Conservation (phyloP, 345 rosid genomes). For the Acer negundo region DNA sequence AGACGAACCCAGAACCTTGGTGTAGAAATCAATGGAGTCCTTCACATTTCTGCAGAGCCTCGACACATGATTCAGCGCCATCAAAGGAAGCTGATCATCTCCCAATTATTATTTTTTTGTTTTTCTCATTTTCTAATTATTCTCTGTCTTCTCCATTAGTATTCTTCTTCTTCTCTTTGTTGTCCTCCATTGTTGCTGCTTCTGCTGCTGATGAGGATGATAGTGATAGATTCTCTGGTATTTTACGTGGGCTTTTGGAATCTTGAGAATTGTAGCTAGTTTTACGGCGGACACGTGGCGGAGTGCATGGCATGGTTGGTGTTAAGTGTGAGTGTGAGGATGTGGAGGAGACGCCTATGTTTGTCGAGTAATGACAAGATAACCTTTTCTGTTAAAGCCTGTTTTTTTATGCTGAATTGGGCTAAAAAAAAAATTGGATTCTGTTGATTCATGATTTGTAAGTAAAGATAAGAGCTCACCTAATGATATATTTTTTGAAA, state of each 20-base stretch:
- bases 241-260: not conserved
- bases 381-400: not conserved
- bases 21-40: conserved; percentile 57
- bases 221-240: not conserved
- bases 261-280: too few species aligned
- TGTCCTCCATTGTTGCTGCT: not conserved
- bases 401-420: not conserved
- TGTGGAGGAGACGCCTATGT: not conserved
- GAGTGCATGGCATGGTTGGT: conserved; percentile 9
- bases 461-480: too few species aligned
- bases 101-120: not conserved
- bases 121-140: conserved; percentile 6
- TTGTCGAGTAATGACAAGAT: not conserved
- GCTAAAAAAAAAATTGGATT: too few species aligned
- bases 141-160: not conserved
- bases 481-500: too few species aligned
- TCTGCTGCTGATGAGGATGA: not conserved
- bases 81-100: conserved; percentile 30
- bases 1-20: conserved; percentile 58
- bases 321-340: not conserved
- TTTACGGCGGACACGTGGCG: not conserved
- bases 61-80: conserved; percentile 74
- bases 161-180: not conserved
- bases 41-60: conserved; percentile 62
- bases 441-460: too few species aligned